Evolutionary conservation across 1,284 basidiomycete species (phyloP), one percentile per base, ranked within the genome.

Genomic region (Neolentinus lepideus): DNA sequence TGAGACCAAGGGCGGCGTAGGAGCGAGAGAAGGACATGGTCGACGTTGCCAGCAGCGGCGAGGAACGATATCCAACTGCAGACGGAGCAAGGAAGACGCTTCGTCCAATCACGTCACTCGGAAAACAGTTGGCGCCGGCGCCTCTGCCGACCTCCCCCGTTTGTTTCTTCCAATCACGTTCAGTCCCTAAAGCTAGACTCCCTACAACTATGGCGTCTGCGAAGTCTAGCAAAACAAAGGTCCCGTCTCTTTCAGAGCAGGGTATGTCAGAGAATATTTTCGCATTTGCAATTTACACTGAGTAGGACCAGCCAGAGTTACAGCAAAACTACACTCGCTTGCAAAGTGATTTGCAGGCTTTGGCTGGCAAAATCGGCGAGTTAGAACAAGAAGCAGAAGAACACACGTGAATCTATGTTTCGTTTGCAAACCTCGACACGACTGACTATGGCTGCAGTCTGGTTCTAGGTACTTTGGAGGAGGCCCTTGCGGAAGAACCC

Each of bases 361-460:
- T 97, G 33, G 92, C 93, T 26, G 80, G 84, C 59, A 98, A 98
- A 75, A 94, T 97, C 62, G 90, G 90, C 58, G 95, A 98, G 71
- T 79, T 98, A 38, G 94, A 98, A 70, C 82, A 87, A 61, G 94
- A 98, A 67, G 83, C 92, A 24, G 94, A 98, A 59, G 94, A 98
- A 68, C 92, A 98, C 69, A 76, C 76, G 90, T 88, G 60, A 59
- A 79, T 74, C 9, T 45, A 25, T 51, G 35, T 22, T 53, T 35
- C 45, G 21, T 16, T 26, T 56, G 22, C 24, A 56, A 46, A 57
- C 59, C 52, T 59, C 57, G 62, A 33, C 12, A 57, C 56, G 51
- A 22, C n/a, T n/a, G n/a, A n/a, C n/a, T n/a, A 24, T 56, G 36
- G 6, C 38, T 51, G 3, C 63, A 98, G 94, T 45, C 78, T 99